Percentiles rank a stretch among this genome's conserved stretches.
Evolutionary conservation across 805 yeast species (phyloP).

Genomic region (Pichia nakasei): DNA sequence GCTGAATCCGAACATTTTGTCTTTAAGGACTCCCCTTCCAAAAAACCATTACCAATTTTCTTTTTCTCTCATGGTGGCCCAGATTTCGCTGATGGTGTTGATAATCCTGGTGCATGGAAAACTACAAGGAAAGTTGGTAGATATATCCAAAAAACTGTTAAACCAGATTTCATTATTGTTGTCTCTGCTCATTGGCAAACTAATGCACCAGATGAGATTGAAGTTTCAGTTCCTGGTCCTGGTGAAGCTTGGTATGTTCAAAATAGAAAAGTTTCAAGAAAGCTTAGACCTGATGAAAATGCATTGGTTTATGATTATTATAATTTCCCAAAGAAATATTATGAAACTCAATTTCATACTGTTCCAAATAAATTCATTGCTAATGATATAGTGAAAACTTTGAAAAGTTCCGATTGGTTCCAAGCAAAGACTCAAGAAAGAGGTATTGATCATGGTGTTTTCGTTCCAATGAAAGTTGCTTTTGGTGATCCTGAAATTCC

Average conservation of each 20-base stretch:
- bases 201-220: conserved; percentile 30
- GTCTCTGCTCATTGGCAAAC: conserved; percentile 80
- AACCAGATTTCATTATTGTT: conserved; percentile 58
- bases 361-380: conserved; percentile 37
- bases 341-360: conserved; percentile 53
- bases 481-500: conserved; percentile 35
- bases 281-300: conserved; percentile 33
- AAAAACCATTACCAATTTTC: conserved; percentile 40
- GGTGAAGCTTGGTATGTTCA: conserved; percentile 14
- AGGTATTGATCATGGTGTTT: conserved; percentile 76
- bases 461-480: conserved; percentile 74
- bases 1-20: conserved; percentile 13
- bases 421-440: conserved; percentile 38
- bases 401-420: conserved; percentile 35
- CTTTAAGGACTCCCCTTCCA: conserved; percentile 12
- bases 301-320: conserved; percentile 64
- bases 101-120: conserved; percentile 50
- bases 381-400: conserved; percentile 31
- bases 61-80: conserved; percentile 85
- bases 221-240: conserved; percentile 37
- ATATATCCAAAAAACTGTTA: conserved; percentile 36
- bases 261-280: conserved; percentile 11
- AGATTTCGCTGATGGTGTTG: conserved; percentile 54
- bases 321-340: conserved; percentile 62
- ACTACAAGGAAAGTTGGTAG: conserved; percentile 42